phyloP scores from a whole-genome alignment of 768 basidiomycete species.

The Agrocybe pediades region DNA sequence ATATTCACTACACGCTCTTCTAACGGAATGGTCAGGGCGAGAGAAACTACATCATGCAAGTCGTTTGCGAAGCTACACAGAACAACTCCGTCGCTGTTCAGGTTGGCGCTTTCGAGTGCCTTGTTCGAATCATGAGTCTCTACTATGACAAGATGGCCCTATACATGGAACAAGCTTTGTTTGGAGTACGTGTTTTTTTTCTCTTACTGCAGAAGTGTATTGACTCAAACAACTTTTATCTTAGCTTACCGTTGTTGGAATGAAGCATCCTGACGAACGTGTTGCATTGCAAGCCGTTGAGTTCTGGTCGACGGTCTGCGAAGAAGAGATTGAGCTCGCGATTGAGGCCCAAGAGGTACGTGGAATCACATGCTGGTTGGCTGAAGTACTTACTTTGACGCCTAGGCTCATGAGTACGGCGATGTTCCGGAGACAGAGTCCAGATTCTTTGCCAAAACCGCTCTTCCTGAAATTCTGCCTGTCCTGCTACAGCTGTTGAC shows the following conservation, averaged over 20 bases:
- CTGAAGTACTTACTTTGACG: slow-evolving; percentile 11
- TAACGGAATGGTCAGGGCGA: slow-evolving; percentile 71
- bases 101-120: slow-evolving; percentile 94
- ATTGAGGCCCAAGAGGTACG: slow-evolving; percentile 89
- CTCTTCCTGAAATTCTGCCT: slow-evolving; percentile 92
- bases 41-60: slow-evolving; percentile 99
- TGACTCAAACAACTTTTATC: slow-evolving; percentile 7
- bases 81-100: slow-evolving; percentile 78
- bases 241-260: slow-evolving; percentile 94
- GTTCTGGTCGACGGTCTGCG: slow-evolving; percentile 99
- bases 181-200: slow-evolving; percentile 68
- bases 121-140: slow-evolving; percentile 95
- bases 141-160: slow-evolving; percentile 99
- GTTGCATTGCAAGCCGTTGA: slow-evolving; percentile 97
- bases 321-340: slow-evolving; percentile 92
- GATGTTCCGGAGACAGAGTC: slow-evolving; percentile 86
- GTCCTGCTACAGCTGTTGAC: slow-evolving; percentile 88
- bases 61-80: slow-evolving; percentile 98
- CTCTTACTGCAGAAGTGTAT: slow-evolving; percentile 14
- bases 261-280: slow-evolving; percentile 90
- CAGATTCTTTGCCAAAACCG: slow-evolving; percentile 91
- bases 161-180: slow-evolving; percentile 99
- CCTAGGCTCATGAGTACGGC: slow-evolving; percentile 85
- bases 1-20: slow-evolving; percentile 8
- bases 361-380: background rate